Evolutionary conservation across 2,329 filamentous ascomycete species (phyloP).

Genomic region (Chaetoscypha palmicola): DNA sequence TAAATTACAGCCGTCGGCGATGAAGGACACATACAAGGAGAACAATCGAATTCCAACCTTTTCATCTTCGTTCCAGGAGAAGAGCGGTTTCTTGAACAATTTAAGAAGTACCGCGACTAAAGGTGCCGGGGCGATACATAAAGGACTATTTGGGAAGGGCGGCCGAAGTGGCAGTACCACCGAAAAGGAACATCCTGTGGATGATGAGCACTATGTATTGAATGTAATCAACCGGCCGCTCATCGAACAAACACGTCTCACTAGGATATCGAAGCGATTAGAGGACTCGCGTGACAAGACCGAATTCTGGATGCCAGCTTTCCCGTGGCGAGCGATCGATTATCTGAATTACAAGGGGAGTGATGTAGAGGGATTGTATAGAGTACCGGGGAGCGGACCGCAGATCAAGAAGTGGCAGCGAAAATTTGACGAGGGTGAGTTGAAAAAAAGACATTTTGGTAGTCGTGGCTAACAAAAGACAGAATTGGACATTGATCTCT

Average conservation of each 20-base stretch:
- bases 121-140: constrained; percentile 74
- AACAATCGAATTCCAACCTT: constrained; percentile 34
- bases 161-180: constrained; percentile 61
- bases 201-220: constrained; percentile 77
- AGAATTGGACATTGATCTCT: constrained; percentile 86
- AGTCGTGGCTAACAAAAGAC: constrained; percentile 18
- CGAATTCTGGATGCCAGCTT: constrained; percentile 96
- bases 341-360: constrained; percentile 93
- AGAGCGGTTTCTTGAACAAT: constrained; percentile 63
- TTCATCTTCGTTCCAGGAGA: constrained; percentile 50
- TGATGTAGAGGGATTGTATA: constrained; percentile 88
- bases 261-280: constrained; percentile 82
- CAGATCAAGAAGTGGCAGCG: constrained; percentile 93
- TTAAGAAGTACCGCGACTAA: constrained; percentile 65
- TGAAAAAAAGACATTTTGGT: background rate
- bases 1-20: constrained; percentile 33
- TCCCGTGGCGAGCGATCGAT: constrained; percentile 93
- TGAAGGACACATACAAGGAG: constrained; percentile 26
- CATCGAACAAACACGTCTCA: constrained; percentile 82
- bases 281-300: constrained; percentile 90
- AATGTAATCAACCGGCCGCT: constrained; percentile 82
- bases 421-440: constrained; percentile 74
- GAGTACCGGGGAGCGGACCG: constrained; percentile 82
- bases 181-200: constrained; percentile 58
- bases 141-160: constrained; percentile 75